Conservation (phyloP, 2,329 filamentous ascomycete genomes). For the Hymenoscyphus albidus region DNA sequence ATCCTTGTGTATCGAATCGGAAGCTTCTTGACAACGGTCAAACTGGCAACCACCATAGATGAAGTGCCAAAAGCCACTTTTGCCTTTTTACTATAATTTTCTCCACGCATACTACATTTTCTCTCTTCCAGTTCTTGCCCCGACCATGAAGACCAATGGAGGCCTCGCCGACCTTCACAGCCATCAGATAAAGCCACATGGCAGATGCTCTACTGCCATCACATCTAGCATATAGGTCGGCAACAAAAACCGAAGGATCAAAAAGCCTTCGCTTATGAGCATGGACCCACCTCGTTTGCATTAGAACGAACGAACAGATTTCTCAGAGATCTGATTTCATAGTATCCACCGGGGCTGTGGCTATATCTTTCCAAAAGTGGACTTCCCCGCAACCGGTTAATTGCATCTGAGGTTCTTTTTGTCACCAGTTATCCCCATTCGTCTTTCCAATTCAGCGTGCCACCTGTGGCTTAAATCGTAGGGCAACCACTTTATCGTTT, state of each 20-base stretch:
- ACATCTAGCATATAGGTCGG: background rate
- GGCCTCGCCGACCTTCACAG: conserved; percentile 24
- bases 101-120: background rate
- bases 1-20: conserved; percentile 11
- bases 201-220: background rate
- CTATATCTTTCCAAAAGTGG: conserved; percentile 16
- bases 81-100: background rate
- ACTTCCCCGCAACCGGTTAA: background rate
- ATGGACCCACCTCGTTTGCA: conserved; percentile 21
- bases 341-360: conserved; percentile 17
- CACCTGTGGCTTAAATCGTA: background rate
- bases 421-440: conserved; percentile 17
- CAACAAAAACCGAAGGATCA: conserved; percentile 21
- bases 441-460: conserved; percentile 10
- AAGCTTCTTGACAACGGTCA: conserved; percentile 14
- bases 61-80: conserved; percentile 6
- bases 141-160: conserved; percentile 11
- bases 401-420: conserved; percentile 3
- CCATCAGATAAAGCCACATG: conserved; percentile 21
- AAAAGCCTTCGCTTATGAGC: conserved; percentile 20
- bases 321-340: conserved; percentile 20
- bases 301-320: conserved; percentile 16
- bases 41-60: conserved; percentile 4
- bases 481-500: background rate
- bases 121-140: background rate